Percentiles rank a stretch among this genome's conserved stretches.
phyloP scores from a whole-genome alignment of 306 rosid genomes.

The Spatholobus suberectus region DNA sequence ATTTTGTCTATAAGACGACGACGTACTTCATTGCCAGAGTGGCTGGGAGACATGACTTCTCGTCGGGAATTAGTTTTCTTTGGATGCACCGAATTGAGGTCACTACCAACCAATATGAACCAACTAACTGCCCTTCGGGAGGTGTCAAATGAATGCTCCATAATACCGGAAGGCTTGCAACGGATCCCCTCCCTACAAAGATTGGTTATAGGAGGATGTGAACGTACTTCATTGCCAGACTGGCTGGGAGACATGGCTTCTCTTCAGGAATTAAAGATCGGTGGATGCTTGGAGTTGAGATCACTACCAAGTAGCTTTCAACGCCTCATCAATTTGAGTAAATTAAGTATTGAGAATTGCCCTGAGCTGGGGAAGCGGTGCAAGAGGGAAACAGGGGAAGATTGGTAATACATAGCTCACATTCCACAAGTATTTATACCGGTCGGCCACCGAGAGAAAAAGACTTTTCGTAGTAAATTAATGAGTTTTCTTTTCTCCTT shows the following conservation, averaged over 20 bases:
- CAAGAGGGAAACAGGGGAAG: constrained; percentile 9
- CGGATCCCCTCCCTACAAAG: not conserved
- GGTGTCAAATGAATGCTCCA: too few relatives aligned
- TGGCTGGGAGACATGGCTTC: constrained; percentile 2
- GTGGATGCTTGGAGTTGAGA: accelerated
- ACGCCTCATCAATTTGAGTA: not conserved
- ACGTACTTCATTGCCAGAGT: not conserved
- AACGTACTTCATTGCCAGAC: not conserved
- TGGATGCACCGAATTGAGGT: accelerated
- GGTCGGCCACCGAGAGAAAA: too few relatives aligned
- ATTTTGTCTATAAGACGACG: accelerated
- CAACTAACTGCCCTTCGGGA: too few relatives aligned
- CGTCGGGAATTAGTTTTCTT: not conserved
- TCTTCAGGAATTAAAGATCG: not conserved
- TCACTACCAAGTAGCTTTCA: constrained; percentile 15
- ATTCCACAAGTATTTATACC: not conserved
- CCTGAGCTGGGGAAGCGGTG: not conserved
- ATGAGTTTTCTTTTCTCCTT: not conserved
- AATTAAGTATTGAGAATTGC: accelerated
- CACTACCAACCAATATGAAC: not conserved
- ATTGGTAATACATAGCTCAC: constrained; percentile 13
- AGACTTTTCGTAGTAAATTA: not conserved
- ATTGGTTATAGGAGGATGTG: accelerated
- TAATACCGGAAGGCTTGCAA: not conserved
- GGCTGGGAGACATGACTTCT: not conserved